Percentiles rank a stretch among this genome's conserved stretches.
Evolutionary conservation across 2,329 filamentous ascomycete genomes (phyloP).

Genomic region (Phialemoniopsis sp.): DNA sequence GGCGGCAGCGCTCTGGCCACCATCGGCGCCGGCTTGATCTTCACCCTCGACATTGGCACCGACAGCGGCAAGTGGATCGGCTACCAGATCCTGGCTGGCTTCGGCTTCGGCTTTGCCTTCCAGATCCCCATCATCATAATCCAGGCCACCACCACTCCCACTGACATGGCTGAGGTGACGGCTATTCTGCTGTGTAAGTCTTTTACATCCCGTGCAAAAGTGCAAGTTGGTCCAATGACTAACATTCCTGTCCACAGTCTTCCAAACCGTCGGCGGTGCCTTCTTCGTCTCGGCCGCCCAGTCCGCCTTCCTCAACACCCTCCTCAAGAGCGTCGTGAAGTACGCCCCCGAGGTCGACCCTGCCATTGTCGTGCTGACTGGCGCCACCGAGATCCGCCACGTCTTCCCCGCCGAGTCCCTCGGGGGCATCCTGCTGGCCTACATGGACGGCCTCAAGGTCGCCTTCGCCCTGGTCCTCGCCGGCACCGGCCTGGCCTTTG

Average conservation of each 20-base stretch:
- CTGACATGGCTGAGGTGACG: slow-evolving; percentile 32
- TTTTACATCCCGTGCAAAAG: background rate
- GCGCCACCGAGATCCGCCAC: slow-evolving; percentile 45
- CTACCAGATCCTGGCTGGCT: slow-evolving; percentile 41
- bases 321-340: slow-evolving; percentile 13
- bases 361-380: slow-evolving; percentile 21
- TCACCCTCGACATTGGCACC: slow-evolving; percentile 27
- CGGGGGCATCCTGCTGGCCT: slow-evolving; percentile 46
- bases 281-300: slow-evolving; percentile 40
- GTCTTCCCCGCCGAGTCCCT: slow-evolving; percentile 40
- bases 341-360: slow-evolving; percentile 21
- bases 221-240: slow-evolving; percentile 20
- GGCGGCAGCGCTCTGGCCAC: slow-evolving; percentile 28
- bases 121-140: slow-evolving; percentile 39
- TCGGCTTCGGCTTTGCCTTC: slow-evolving; percentile 37
- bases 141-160: slow-evolving; percentile 20
- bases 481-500: slow-evolving; percentile 13
- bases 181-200: slow-evolving; percentile 25
- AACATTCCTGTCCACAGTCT: slow-evolving; percentile 22
- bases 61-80: slow-evolving; percentile 35
- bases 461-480: slow-evolving; percentile 13
- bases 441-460: slow-evolving; percentile 40
- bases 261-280: slow-evolving; percentile 41
- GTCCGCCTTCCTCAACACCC: slow-evolving; percentile 30
- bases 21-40: slow-evolving; percentile 30